Evolutionary conservation across 352 stramenopile species (phyloP).

Genomic region (Phytophthora melonis): DNA sequence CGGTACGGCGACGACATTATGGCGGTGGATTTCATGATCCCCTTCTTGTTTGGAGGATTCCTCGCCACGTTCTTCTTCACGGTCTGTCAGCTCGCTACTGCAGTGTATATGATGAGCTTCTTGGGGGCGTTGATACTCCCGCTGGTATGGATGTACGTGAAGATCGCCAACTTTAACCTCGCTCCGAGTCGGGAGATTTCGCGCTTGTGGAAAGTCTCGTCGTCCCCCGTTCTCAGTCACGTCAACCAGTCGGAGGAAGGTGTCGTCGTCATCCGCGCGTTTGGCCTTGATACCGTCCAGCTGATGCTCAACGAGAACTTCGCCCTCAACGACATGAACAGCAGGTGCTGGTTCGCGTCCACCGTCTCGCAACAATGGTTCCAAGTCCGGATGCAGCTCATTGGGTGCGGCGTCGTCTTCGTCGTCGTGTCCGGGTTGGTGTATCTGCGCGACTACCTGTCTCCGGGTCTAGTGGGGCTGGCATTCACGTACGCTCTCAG

Average conservation of each 20-base stretch:
- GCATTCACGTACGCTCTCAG: slow-evolving; percentile 90
- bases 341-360: slow-evolving; percentile 34
- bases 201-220: slow-evolving; percentile 46
- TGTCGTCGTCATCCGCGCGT: slow-evolving; percentile 46
- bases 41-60: slow-evolving; percentile 41
- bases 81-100: slow-evolving; percentile 75
- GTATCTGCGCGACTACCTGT: slow-evolving; percentile 40
- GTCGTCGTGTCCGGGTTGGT: slow-evolving; percentile 49
- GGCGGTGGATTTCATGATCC: slow-evolving; percentile 83
- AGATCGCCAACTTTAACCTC: slow-evolving; percentile 46
- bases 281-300: slow-evolving; percentile 33
- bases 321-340: slow-evolving; percentile 43
- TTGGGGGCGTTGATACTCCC: slow-evolving; percentile 82
- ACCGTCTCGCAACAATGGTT: slow-evolving; percentile 54
- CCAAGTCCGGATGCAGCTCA: slow-evolving; percentile 51
- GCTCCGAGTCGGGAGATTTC: slow-evolving; percentile 48
- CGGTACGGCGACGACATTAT: slow-evolving; percentile 92
- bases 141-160: slow-evolving; percentile 83
- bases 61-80: slow-evolving; percentile 74
- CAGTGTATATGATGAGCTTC: slow-evolving; percentile 79
- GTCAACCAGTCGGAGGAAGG: slow-evolving; percentile 44
- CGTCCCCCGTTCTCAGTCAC: slow-evolving; percentile 53
- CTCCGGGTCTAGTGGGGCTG: slow-evolving; percentile 77
- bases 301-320: slow-evolving; percentile 39
- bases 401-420: slow-evolving; percentile 50